A percentile compares a stretch with the other conserved stretches of the same genome.
These are phyloP conservation scores for Singerocomus inundabilis DNA, from an alignment of 1,284 basidiomycete genomes.

Conservation along the genomic window DNA sequence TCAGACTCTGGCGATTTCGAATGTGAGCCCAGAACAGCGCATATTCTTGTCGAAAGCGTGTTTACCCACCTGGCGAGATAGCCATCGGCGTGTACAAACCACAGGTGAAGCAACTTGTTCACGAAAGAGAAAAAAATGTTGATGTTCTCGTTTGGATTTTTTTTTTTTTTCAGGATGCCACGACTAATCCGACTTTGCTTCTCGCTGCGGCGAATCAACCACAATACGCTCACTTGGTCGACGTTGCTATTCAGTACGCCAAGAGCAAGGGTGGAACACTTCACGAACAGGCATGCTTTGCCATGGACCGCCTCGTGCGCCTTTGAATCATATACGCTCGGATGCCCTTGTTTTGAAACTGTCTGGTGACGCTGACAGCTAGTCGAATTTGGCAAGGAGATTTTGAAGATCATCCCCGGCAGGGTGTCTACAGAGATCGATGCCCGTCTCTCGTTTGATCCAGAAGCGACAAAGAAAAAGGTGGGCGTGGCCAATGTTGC, in stretches of 20 bases:
- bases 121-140: neutral
- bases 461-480: conserved; percentile 86
- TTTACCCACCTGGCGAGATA: conserved; percentile 27
- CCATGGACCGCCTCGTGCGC: conserved; percentile 82
- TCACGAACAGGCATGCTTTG: conserved; percentile 70
- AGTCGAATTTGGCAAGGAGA: conserved; percentile 95
- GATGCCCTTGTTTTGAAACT: neutral
- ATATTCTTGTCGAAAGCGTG: conserved; percentile 5
- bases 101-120: conserved; percentile 50
- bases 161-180: conserved; percentile 76
- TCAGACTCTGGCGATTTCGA: conserved; percentile 88
- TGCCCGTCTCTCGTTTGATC: conserved; percentile 93
- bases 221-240: conserved; percentile 80
- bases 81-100: conserved; percentile 90
- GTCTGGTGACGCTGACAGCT: conserved; percentile 48
- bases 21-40: conserved; percentile 46
- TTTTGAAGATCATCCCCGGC: conserved; percentile 92
- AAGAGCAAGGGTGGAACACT: conserved; percentile 77
- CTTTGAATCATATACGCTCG: neutral
- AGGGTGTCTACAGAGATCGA: conserved; percentile 99
- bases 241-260: conserved; percentile 78
- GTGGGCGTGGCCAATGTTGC: conserved; percentile 30
- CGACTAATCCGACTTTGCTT: conserved; percentile 91
- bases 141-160: neutral
- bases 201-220: conserved; percentile 90